A percentile compares a stretch with the other conserved stretches of the same genome.
phyloP scores from a whole-genome alignment of 306 rosid genomes.

The Lablab purpureus region DNA sequence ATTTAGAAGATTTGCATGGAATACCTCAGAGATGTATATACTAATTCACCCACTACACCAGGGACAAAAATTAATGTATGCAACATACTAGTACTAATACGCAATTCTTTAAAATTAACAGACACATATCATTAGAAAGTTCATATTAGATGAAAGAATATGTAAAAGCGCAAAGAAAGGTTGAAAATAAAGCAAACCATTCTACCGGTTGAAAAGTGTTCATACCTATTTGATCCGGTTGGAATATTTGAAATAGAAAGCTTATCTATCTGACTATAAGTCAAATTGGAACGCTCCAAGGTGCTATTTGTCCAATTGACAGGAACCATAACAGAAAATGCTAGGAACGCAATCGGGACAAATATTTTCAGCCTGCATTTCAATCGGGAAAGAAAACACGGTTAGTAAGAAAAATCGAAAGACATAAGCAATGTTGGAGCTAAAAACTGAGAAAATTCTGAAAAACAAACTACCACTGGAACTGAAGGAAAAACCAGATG shows the following conservation, averaged over 20 bases:
- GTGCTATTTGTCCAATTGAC: slow-evolving; percentile 95
- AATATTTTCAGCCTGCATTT: slow-evolving; percentile 89
- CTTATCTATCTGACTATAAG: slow-evolving; percentile 79
- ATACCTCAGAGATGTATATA: not conserved
- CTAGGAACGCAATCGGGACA: slow-evolving; percentile 81
- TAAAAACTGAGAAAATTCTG: not conserved
- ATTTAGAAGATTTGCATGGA: slow-evolving; percentile 3
- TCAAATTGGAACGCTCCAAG: slow-evolving; percentile 69
- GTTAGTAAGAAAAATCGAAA: slow-evolving; percentile 39
- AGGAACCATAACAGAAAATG: slow-evolving; percentile 85
- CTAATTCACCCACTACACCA: not conserved
- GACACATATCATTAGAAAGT: slow-evolving; percentile 30
- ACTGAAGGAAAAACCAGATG: not conserved
- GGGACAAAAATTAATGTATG: not conserved
- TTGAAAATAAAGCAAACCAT: not conserved
- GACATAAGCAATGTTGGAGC: not conserved
- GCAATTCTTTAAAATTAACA: slow-evolving; percentile 4
- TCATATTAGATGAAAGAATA: slow-evolving; percentile 5
- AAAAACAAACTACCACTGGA: slow-evolving; percentile 1
- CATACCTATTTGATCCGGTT: slow-evolving; percentile 79
- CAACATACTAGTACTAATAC: not conserved
- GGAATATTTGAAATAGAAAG: slow-evolving; percentile 95
- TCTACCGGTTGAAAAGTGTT: slow-evolving; percentile 10
- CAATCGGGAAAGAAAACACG: slow-evolving; percentile 26
- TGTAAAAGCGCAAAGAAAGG: slow-evolving; percentile 5